phyloP scores from a whole-genome alignment of 1,139 yeast genomes.

The Suhomyces coccinellae region DNA sequence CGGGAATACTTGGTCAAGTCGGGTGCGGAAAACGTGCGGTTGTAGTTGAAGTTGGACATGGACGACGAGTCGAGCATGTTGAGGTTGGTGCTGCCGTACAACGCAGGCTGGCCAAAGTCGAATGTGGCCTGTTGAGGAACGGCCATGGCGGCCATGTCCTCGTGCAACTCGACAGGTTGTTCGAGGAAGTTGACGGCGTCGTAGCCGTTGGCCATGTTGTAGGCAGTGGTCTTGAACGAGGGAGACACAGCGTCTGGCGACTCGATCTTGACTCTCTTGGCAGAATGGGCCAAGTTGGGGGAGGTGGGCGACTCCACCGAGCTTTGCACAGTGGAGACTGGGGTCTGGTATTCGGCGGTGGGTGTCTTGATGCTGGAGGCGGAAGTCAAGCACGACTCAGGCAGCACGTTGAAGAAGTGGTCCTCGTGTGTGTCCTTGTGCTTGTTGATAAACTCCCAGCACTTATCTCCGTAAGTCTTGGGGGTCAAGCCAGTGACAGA shows the following conservation, averaged over 20 bases:
- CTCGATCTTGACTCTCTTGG: conserved; percentile 18
- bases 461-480: conserved; percentile 83
- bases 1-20: conserved; percentile 22
- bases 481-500: conserved; percentile 85
- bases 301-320: conserved; percentile 16
- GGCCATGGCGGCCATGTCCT: neutral
- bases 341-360: conserved; percentile 16
- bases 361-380: conserved; percentile 8
- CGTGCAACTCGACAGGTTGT: neutral
- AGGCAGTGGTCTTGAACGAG: conserved; percentile 9
- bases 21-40: conserved; percentile 32
- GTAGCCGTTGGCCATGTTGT: conserved; percentile 3
- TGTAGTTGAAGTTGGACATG: conserved; percentile 2
- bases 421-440: conserved; percentile 13
- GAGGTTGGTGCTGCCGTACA: conserved; percentile 16
- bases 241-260: conserved; percentile 11
- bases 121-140: conserved; percentile 17
- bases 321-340: conserved; percentile 9
- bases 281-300: conserved; percentile 14
- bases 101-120: conserved; percentile 17
- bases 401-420: conserved; percentile 2
- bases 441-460: conserved; percentile 66
- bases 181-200: conserved; percentile 1
- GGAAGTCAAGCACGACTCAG: neutral
- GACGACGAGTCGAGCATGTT: conserved; percentile 15